Base-by-base conservation (phyloP, 805 yeast species). In the Schwanniomyces occidentalis region DNA sequence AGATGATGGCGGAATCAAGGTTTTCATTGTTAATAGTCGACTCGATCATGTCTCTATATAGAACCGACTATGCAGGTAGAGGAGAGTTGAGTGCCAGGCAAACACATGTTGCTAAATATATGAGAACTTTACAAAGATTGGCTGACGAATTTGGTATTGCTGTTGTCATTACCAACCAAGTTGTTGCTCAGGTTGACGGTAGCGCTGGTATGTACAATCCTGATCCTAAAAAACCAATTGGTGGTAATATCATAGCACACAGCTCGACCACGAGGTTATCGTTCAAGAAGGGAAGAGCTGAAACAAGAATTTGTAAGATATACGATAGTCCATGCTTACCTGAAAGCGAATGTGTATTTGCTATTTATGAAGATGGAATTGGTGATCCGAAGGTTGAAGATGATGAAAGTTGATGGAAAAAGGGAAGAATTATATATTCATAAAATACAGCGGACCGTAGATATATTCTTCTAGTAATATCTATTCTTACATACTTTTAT, bases 111-210 rank as follows among this genome's bases (percentile, higher is more conserved):
- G 97, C 97, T 19, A 84, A 82, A 61, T 89, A 84, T 54, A 82
- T 93, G 90, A 75, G 98, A 50, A 82, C 85, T 13, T 73, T 93
- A 41, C 98, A 93, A 61, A 69, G 96, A 50, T 73, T 93, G 35
- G 98, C 98, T 0, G 99, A 93, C 61, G 98, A 91, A 65, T 93
- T 86, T 63, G 99, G 99, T 29, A 88, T 93, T 38, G 99, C 98
- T 0, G 96, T 91, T 7, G 89, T 93, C 5, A 88, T 93, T 29
- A 68, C 73, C 26, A 93, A 93, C 63, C 99, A 93, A 62, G 99
- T 93, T 15, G 96, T 88, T 5, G 97, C 98, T 4, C 97, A 90
- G 61, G 99, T 93, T 13, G 99, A 93, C 54, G 93, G 91, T 1
- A 95, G 95, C 52, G 79, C 79, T 26, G 73, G 78, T 17, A 66